A percentile compares a stretch with the other conserved stretches of the same genome.
These are phyloP conservation scores for Nakazawaea peltata DNA, from an alignment of 805 yeast genomes.

Conservation along the genomic window DNA sequence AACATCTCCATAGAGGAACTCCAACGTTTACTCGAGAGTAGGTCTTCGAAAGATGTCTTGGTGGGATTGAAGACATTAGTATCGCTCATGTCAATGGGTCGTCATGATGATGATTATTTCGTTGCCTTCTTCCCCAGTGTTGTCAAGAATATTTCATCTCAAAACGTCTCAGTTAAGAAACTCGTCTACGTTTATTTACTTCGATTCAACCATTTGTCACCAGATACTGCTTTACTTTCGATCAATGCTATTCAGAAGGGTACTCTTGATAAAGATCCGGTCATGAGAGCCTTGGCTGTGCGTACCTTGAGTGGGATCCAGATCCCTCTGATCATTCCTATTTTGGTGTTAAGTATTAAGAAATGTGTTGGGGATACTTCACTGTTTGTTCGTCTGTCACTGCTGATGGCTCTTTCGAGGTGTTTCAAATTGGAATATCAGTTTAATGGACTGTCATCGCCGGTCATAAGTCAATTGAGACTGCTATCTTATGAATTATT, in stretches of 20 bases:
- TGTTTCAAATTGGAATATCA: conserved; percentile 28
- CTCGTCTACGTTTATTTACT: conserved; percentile 71
- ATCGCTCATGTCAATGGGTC: conserved; percentile 31
- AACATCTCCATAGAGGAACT: conserved; percentile 66
- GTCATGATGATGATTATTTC: conserved; percentile 27
- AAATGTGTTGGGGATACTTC: conserved; percentile 64
- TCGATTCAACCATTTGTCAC: conserved; percentile 74
- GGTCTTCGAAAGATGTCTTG: conserved; percentile 55
- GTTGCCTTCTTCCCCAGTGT: conserved; percentile 70
- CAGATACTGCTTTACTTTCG: conserved; percentile 82
- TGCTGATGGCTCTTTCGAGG: conserved; percentile 69
- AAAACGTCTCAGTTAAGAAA: conserved; percentile 55
- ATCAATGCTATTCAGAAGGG: conserved; percentile 89
- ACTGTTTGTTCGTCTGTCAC: conserved; percentile 70
- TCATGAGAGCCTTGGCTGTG: conserved; percentile 63
- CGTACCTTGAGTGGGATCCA: conserved; percentile 77
- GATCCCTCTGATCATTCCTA: conserved; percentile 75
- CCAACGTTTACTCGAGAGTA: conserved; percentile 54
- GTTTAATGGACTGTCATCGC: conserved; percentile 4
- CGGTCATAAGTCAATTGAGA: conserved; percentile 31
- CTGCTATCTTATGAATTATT: conserved; percentile 45
- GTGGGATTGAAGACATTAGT: conserved; percentile 53
- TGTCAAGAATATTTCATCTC: conserved; percentile 75
- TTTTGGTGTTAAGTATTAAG: conserved; percentile 64
- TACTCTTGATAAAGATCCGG: conserved; percentile 60